Percentiles rank a stretch among this genome's conserved stretches.
Conservation (phyloP, 1,284 basidiomycete genomes). For the Ceratobasidium sp. region DNA sequence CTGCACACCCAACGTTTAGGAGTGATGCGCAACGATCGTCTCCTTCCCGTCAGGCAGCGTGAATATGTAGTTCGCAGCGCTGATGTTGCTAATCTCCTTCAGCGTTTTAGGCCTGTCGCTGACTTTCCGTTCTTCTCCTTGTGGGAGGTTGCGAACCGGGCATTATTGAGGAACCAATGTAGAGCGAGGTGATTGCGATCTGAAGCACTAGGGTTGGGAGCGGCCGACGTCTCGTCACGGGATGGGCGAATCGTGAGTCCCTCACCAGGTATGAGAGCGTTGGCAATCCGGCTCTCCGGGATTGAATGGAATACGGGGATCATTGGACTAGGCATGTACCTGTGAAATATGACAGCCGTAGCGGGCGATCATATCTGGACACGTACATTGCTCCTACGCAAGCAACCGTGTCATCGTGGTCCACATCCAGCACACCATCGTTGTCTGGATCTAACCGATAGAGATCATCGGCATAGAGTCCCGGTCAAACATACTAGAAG, state of each 20-base stretch:
- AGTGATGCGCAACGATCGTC: slow-evolving; percentile 46
- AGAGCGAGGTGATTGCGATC: slow-evolving; percentile 54
- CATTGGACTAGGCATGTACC: slow-evolving; percentile 65
- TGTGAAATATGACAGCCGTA: background rate
- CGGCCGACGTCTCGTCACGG: no score
- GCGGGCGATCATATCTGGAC: background rate
- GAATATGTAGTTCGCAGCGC: slow-evolving; percentile 67
- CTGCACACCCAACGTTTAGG: slow-evolving; percentile 21
- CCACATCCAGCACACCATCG: slow-evolving; percentile 56
- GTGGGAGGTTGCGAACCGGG: slow-evolving; percentile 65
- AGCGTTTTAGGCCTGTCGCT: slow-evolving; percentile 61
- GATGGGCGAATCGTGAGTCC: no score
- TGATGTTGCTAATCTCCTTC: slow-evolving; percentile 66
- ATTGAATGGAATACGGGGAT: slow-evolving; percentile 71
- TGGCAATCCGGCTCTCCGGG: slow-evolving; percentile 64
- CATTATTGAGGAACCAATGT: slow-evolving; percentile 72
- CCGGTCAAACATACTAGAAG: slow-evolving; percentile 72
- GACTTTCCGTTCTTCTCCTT: slow-evolving; percentile 53
- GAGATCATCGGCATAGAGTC: slow-evolving; percentile 78
- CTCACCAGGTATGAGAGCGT: slow-evolving; percentile 69
- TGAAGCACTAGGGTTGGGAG: no score
- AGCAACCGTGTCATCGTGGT: background rate
- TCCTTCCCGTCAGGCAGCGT: slow-evolving; percentile 54
- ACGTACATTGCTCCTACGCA: slow-evolving; percentile 18
- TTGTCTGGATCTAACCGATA: slow-evolving; percentile 70